Base-by-base conservation (phyloP, 2,329 filamentous ascomycete species). In the Talaromyces amestolkiae region DNA sequence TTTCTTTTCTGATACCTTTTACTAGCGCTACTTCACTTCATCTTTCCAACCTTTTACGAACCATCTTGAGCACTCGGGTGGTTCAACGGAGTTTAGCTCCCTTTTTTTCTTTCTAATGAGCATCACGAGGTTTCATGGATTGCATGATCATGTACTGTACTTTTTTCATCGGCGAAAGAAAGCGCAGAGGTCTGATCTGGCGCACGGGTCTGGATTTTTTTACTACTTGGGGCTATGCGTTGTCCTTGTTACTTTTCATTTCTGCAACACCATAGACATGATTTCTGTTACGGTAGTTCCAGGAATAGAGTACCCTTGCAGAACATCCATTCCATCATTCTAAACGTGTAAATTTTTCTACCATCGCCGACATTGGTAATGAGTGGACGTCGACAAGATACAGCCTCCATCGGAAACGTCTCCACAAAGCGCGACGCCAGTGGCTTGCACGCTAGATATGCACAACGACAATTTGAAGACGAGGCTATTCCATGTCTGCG, bases 141-240 rank as follows among this genome's bases (percentile, higher is more conserved):
- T 63, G 65, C 65, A 66, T 66, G 54, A 66, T 66, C 56, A 54
- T 66, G 53, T 66, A 66, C 64, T 64, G n/a, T 66, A 64, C 24
- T 54, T 63, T 66, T 49, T 45, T 10, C 27, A 31, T 53, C 19
- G 60, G 47, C 41, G 37, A 64, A 60, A 63, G 31, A 41, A 53
- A 63, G 65, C 65, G 61, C 65, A 51, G 56, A 45, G 43, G 41
- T 37, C 33, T 61, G 27, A 63, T 61, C 56, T 61, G 61, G 61
- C 65, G 61, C 61, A 64, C 53, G 61, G 65, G 54, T 58, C 56
- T 64, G 51, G 51, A 33, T 63, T 58, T 61, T 49, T 43, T 59
- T 53, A 47, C 31, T 56, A 17, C 22, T 56, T 43, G 39, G 45
- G 47, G 53, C 58, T 31, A n/a, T 54, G n/a, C 15, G 39, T 39